Percentiles rank a stretch among this genome's conserved stretches.
phyloP scores from a whole-genome alignment of 2,329 filamentous ascomycete genomes.

The Talaromyces sp. region DNA sequence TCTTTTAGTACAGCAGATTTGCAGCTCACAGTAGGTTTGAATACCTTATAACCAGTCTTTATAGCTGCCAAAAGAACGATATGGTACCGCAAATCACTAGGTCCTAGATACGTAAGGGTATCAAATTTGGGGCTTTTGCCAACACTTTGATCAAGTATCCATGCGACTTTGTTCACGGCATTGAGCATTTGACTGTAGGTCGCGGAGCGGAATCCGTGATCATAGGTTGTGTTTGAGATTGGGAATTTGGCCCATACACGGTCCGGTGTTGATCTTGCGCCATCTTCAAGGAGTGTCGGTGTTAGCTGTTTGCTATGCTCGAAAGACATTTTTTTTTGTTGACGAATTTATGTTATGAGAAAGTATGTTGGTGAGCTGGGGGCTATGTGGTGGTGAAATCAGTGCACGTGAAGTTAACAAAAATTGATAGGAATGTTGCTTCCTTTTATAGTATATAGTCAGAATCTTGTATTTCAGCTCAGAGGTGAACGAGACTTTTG shows the following conservation, averaged over 20 bases:
- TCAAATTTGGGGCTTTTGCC: constrained; percentile 15
- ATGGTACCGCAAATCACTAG: constrained; percentile 20
- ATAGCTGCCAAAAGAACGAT: constrained; percentile 21
- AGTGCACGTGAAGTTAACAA: not conserved
- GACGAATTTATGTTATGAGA: too few relatives aligned
- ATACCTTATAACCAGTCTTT: constrained; percentile 22
- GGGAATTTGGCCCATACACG: constrained; percentile 13
- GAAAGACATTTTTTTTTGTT: not conserved
- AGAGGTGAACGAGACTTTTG: not conserved
- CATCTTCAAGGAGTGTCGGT: not conserved
- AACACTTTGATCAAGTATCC: constrained; percentile 17
- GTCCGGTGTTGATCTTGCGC: not conserved
- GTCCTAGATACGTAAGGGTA: constrained; percentile 21
- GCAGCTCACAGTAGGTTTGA: not conserved
- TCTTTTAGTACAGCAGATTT: not conserved
- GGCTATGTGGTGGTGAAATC: not conserved
- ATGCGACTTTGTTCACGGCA: constrained; percentile 18
- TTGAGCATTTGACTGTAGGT: constrained; percentile 16
- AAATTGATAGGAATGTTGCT: too few relatives aligned
- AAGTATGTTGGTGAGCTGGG: too few relatives aligned
- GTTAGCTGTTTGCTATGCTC: not conserved
- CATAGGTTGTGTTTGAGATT: not conserved
- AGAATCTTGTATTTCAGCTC: too few relatives aligned
- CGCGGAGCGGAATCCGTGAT: constrained; percentile 14
- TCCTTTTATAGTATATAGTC: too few relatives aligned